These are phyloP conservation scores for Skeletonema grethae DNA, from an alignment of 108 stramenopile genomes.

Conservation along the genomic window DNA sequence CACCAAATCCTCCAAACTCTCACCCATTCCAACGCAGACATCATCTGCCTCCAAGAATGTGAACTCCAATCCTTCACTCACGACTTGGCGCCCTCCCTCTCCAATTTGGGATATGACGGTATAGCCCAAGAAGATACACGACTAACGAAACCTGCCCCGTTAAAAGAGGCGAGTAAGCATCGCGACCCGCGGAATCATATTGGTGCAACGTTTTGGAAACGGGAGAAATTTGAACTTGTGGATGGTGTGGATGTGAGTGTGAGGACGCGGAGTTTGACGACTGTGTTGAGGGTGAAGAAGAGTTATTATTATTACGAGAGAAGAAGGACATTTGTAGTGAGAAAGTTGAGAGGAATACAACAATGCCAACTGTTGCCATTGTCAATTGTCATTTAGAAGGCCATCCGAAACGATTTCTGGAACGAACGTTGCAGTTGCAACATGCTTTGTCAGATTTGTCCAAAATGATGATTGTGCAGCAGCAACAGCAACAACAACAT, in stretches of 20 bases:
- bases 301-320: neutral
- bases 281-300: conserved; percentile 25
- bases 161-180: conserved; percentile 41
- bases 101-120: conserved; percentile 46
- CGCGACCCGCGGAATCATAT: conserved; percentile 45
- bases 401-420: conserved; percentile 44
- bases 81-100: conserved; percentile 43
- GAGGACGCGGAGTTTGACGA: conserved; percentile 36
- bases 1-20: conserved; percentile 42
- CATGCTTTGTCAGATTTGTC: conserved; percentile 49
- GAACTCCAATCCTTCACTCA: conserved; percentile 32
- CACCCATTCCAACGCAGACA: conserved; percentile 34
- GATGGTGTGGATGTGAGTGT: conserved; percentile 11
- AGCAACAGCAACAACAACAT: no score
- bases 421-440: conserved; percentile 50
- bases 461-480: conserved; percentile 7
- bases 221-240: conserved; percentile 31
- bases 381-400: conserved; percentile 63
- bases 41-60: conserved; percentile 57
- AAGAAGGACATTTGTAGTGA: neutral
- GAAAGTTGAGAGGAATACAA: neutral
- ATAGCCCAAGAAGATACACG: conserved; percentile 44
- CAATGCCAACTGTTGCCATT: conserved; percentile 35
- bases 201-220: conserved; percentile 55
- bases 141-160: conserved; percentile 6